Evolutionary conservation across 192 early-diverging fungal species (phyloP), one percentile per base, ranked within the genome.

Genomic region (Chytriomyces confervae): DNA sequence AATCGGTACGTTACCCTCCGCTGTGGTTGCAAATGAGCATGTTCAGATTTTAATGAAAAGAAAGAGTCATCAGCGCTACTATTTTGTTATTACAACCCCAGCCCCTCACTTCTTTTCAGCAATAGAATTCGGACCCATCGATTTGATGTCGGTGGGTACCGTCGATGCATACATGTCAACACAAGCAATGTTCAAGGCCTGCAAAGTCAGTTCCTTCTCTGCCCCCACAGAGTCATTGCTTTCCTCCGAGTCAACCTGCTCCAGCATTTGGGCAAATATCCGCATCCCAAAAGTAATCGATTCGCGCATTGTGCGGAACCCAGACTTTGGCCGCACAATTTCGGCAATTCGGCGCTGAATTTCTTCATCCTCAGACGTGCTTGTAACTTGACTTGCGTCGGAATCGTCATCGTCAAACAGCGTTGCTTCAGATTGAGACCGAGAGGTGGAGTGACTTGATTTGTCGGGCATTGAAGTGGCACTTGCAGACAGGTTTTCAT

Each of bases 251-350:
- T 72, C 51, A 20, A 51, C 69, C 8, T 50, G 23, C 50, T 13
- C 9, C 50, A 72, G 29, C 29, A 72, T 44, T 18, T 45, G 20
- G 6, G 8, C 69, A 60, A 72, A 72, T 16, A 72, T 44, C 24
- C 57, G n/a, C 69, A 72, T 72, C 18, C 51, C 69, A 27, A 72
- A 72, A 8, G 48, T 8, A 49, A 72, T 43, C 13, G 69, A 53
- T 23, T 72, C 69, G 18, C 69, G 47, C 13, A 44, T 23, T 18
- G 69, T 72, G 6, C 69, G 18, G 27, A 61, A 72, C 69, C 48
- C 47, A 11, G 66, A 68, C 16, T 46, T 68, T 45, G 66, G 44
- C 44, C 45, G 20, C 11, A 7, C 47, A 7, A 68, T 68, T 46
- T 20, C 66, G 13, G 44, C 23, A 48, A 68, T 46, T 23, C 47